Evolutionary conservation across 768 basidiomycete species (phyloP), one percentile per base, ranked within the genome.

Genomic region (Psilocybe tampanensis): DNA sequence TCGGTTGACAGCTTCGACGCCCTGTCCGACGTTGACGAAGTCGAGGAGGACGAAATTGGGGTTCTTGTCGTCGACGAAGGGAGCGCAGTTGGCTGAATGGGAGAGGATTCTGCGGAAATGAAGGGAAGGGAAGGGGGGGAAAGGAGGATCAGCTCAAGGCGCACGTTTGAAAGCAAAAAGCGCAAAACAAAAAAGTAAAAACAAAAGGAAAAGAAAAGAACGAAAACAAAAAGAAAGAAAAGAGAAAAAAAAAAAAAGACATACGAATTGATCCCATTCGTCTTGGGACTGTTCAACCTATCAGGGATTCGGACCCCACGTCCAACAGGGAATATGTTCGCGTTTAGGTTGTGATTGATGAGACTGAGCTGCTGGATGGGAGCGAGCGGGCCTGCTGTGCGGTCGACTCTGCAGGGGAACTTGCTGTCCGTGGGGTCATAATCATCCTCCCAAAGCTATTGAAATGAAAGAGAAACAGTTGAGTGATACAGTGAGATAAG

Each of bases 391-490:
- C 81, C 82, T 6, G 64, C 62, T 32, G 79, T 82, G 33, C 83
- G 79, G 60, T 84, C 75, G 48, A 84, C 78, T 43, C 70, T 73
- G 69, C 84, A 86, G 1, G 83, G 81, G 72, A 84, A 85, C 2
- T 63, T 68, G 13, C 71, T 21, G 64, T 85, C 72, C 3, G 81
- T 83, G 13, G 75, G 72, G 55, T 74, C 76, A 63, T 78, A 83
- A 2, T 76, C 79, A 34, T 81, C 80, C 66, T 84, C 83, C 83
- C 84, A 85, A 24, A 84, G 69, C 80, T 79, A 56, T n/a, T n/a
- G n/a, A n/a, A n/a, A n/a, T 29, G 29, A 29, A 9, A 29, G 29
- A 47, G 3, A 15, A 45, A 19, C 12, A 29, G 13, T 19, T 44
- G 17, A 54, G 15, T 12, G 7, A 34, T 34, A 15, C 15, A 34